Evolutionary conservation across 495 filamentous ascomycete genomes (phyloP).

Genomic region (Penicillium atrosanguineum): DNA sequence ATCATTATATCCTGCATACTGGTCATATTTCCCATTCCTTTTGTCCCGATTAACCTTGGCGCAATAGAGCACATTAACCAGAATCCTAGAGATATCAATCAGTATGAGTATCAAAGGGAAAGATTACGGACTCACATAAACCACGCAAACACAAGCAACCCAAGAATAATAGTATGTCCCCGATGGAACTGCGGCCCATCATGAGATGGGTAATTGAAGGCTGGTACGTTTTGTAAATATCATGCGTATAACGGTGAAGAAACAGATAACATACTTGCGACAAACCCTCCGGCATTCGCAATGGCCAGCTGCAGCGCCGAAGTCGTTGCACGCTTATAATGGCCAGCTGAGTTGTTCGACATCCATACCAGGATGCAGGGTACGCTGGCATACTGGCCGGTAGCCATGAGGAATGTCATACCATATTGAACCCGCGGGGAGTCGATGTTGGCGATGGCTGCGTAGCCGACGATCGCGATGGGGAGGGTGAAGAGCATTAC

Average conservation of each 20-base stretch:
- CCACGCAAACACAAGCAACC: constrained; percentile 59
- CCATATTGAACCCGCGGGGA: constrained; percentile 47
- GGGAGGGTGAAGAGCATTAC: constrained; percentile 49
- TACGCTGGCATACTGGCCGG: constrained; percentile 48
- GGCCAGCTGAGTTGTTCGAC: constrained; percentile 56
- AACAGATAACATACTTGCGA: constrained; percentile 48
- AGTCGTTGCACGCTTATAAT: constrained; percentile 60
- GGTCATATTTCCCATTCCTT: constrained; percentile 57
- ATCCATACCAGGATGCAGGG: constrained; percentile 58
- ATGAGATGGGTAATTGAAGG: constrained; percentile 56
- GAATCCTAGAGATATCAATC: constrained; percentile 40
- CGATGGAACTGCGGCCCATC: constrained; percentile 48
- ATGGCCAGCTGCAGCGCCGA: constrained; percentile 54
- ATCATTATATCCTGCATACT: constrained; percentile 57
- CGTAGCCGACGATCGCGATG: constrained; percentile 48
- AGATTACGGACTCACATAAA: constrained; percentile 52
- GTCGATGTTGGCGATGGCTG: constrained; percentile 46
- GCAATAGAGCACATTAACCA: constrained; percentile 63
- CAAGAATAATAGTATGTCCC: constrained; percentile 59
- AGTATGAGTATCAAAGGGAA: not conserved
- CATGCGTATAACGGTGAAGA: not conserved
- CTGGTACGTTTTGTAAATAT: constrained; percentile 16
- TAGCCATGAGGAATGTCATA: constrained; percentile 54
- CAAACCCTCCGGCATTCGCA: constrained; percentile 56
- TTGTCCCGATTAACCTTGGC: constrained; percentile 67